phyloP scores from a whole-genome alignment of 805 yeast species.

The Sugiyamaella floridensis region DNA sequence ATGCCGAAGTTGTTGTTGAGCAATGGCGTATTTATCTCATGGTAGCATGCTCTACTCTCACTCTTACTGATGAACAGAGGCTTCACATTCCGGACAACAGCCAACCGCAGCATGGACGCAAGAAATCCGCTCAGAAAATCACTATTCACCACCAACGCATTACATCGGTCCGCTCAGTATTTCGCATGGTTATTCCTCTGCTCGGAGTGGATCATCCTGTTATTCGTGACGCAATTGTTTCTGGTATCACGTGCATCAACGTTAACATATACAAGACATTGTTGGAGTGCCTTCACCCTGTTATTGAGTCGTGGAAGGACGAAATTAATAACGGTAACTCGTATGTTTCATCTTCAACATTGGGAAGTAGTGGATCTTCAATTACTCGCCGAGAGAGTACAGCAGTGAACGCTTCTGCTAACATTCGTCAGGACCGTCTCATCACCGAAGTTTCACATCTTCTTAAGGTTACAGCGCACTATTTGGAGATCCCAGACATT shows the following conservation, averaged over 20 bases:
- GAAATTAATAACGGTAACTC: background rate
- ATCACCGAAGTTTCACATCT: slow-evolving; percentile 77
- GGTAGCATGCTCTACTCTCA: slow-evolving; percentile 85
- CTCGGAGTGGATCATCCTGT: slow-evolving; percentile 60
- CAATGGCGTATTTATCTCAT: slow-evolving; percentile 87
- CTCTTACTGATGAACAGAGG: slow-evolving; percentile 82
- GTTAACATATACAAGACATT: slow-evolving; percentile 81
- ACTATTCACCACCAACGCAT: slow-evolving; percentile 85
- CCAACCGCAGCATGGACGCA: slow-evolving; percentile 51
- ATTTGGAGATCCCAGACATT: slow-evolving; percentile 43
- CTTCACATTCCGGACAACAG: slow-evolving; percentile 49
- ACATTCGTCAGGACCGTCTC: slow-evolving; percentile 29
- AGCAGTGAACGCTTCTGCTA: slow-evolving; percentile 12
- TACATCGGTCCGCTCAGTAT: slow-evolving; percentile 85
- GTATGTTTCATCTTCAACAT: background rate
- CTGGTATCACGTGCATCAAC: slow-evolving; percentile 83
- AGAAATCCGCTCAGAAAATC: slow-evolving; percentile 69
- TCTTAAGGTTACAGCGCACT: slow-evolving; percentile 61
- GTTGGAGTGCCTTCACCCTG: slow-evolving; percentile 64
- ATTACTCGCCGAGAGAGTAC: slow-evolving; percentile 18
- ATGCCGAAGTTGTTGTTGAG: slow-evolving; percentile 66
- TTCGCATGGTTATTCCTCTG: slow-evolving; percentile 79
- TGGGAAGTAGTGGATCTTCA: slow-evolving; percentile 7
- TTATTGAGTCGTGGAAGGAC: slow-evolving; percentile 48
- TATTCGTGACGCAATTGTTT: slow-evolving; percentile 79